These are phyloP conservation scores for Boletellus emodensis DNA, from an alignment of 768 basidiomycete genomes.

Conservation along the genomic window DNA sequence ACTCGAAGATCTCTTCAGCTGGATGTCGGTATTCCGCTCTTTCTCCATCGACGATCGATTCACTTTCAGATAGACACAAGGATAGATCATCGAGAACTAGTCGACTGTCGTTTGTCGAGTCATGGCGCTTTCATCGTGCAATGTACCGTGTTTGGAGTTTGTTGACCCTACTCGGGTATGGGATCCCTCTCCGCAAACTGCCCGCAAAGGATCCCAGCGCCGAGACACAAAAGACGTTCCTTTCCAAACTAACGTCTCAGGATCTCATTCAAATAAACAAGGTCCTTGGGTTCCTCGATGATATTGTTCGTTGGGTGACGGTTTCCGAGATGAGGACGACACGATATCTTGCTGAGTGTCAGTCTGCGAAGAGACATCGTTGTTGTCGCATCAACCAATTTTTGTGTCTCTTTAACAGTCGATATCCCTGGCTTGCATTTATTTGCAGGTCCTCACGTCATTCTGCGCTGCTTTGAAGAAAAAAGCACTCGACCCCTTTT, in stretches of 20 bases:
- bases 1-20: conserved; percentile 18
- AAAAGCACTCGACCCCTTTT: conserved; percentile 6
- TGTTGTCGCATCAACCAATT: no score
- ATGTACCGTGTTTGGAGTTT: conserved; percentile 10
- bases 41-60: background rate
- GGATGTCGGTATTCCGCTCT: conserved; percentile 2
- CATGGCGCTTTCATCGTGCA: conserved; percentile 11
- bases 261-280: conserved; percentile 16
- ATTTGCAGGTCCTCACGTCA: conserved; percentile 13
- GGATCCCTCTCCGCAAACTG: background rate
- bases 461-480: conserved; percentile 15
- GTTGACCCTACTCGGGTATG: conserved; percentile 5
- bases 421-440: background rate
- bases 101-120: conserved; percentile 13
- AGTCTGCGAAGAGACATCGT: no score
- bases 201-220: background rate
- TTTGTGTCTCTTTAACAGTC: no score
- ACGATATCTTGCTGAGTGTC: no score
- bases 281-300: conserved; percentile 3
- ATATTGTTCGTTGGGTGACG: background rate
- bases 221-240: conserved; percentile 11
- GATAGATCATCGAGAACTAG: conserved; percentile 8
- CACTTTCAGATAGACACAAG: conserved; percentile 6
- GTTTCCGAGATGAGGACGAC: no score
- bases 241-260: conserved; percentile 12